Base-by-base conservation (phyloP, 139 green algal species). In the Ettlia oleoabundans region DNA sequence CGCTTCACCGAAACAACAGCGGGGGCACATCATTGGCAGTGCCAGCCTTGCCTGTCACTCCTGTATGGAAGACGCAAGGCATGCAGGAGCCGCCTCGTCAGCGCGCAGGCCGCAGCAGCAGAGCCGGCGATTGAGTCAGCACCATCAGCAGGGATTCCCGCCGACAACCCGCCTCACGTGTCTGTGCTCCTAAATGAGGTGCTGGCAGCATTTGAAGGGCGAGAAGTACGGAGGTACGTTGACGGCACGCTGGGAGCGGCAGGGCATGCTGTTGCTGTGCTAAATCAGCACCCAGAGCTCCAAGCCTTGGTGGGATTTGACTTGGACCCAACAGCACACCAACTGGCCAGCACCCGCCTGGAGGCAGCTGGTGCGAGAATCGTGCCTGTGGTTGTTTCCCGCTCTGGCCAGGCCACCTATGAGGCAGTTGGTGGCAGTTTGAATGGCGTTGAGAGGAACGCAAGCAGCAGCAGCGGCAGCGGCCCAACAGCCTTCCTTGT, bases 191-290 rank as follows among this genome's bases (percentile, higher is more conserved):
- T 95, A 7, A 42, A 87, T 4, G 87, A 95, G 65, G 85, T 96
- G 21, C 69, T 97, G 64, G 66, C 77, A 2, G 52, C 55, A 33
- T 94, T 96, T 35, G 42, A 84, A 37, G 81, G 78, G 37, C 32
- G 79, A 22, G 52, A 85, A 4, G 26, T 89, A 30, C n/a, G 66
- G 35, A 52, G 40, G 3, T 97, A 94, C 74, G 83, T 98, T 13
- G 96, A 99, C 78, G 93, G 94, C 74, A 99, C 96, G 0, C 83
- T 98, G 21, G 96, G 96, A 2, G 93, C 95, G 26, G 96, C 87
- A 9, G 96, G 96, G 0, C 96, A 99, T 82, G 88, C 94, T 0
- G 30, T 64, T 21, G 90, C 78, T 2, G 72, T 99, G 32, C 41
- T 95, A 21, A 13, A 73, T 3, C 70, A 77, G 1, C 96, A 98